These are phyloP conservation scores for Biscogniauxia marginata DNA, from an alignment of 2,329 filamentous ascomycete genomes.

Conservation along the genomic window DNA sequence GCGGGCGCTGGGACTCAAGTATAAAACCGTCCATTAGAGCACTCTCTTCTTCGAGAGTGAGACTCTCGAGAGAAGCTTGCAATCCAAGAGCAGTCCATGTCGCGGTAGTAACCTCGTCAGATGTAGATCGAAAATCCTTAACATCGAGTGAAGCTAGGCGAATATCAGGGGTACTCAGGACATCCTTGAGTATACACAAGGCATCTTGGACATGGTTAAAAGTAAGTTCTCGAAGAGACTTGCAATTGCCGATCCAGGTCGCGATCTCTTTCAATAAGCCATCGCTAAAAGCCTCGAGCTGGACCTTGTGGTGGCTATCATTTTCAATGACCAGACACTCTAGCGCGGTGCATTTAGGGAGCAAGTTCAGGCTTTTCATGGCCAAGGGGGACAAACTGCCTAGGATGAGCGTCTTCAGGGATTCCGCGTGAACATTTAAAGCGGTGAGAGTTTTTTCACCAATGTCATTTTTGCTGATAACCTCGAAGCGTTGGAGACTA, in stretches of 20 bases:
- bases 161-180: constrained; percentile 24
- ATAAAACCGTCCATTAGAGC: constrained; percentile 49
- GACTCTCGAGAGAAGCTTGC: constrained; percentile 22
- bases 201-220: constrained; percentile 47
- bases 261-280: constrained; percentile 29
- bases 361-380: constrained; percentile 29
- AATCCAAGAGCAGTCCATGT: constrained; percentile 26
- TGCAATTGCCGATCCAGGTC: constrained; percentile 32
- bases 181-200: constrained; percentile 31
- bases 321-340: constrained; percentile 36
- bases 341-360: constrained; percentile 35
- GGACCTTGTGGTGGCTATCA: constrained; percentile 9
- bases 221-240: constrained; percentile 27
- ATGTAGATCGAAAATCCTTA: constrained; percentile 14
- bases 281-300: constrained; percentile 20
- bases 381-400: constrained; percentile 29
- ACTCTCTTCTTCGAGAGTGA: constrained; percentile 31
- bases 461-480: constrained; percentile 55
- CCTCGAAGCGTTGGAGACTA: constrained; percentile 57
- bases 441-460: constrained; percentile 55
- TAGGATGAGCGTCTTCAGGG: constrained; percentile 34
- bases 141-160: constrained; percentile 24
- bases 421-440: constrained; percentile 42
- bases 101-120: constrained; percentile 10
- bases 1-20: constrained; percentile 28